A percentile compares a stretch with the other conserved stretches of the same genome.
Evolutionary conservation across 495 filamentous ascomycete genomes (phyloP).

Genomic region (Jackrogersella multiformis): DNA sequence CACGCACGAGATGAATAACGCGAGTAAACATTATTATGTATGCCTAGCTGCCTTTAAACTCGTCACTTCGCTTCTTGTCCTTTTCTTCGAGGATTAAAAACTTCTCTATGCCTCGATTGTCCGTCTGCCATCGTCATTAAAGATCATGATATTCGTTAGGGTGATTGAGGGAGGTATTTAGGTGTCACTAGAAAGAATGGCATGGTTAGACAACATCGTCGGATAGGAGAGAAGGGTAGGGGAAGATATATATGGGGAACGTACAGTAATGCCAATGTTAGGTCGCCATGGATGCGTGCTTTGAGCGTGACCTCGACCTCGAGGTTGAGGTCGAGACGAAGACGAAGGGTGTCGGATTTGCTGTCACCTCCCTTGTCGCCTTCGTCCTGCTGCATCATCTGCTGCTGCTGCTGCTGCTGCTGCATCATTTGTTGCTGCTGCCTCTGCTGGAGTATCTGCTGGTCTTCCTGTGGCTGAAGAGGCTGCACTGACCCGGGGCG

Average conservation of each 20-base stretch:
- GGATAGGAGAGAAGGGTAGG: not conserved
- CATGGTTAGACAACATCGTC: not conserved
- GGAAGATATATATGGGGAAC: constrained; percentile 43
- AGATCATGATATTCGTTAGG: constrained; percentile 21
- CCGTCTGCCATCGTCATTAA: constrained; percentile 5
- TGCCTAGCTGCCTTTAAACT: not conserved
- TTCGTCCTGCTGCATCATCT: constrained; percentile 39
- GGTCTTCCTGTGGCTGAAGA: constrained; percentile 34
- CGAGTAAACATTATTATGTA: not conserved
- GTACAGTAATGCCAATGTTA: constrained; percentile 81
- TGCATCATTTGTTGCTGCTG: constrained; percentile 39
- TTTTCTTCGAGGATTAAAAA: not conserved
- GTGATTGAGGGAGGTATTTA: not conserved
- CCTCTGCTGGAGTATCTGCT: constrained; percentile 44
- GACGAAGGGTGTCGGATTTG: constrained; percentile 69
- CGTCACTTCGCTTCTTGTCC: not conserved
- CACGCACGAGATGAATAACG: not conserved
- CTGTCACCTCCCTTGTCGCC: constrained; percentile 45
- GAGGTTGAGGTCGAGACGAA: constrained; percentile 81
- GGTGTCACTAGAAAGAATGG: constrained; percentile 25
- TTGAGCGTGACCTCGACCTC: constrained; percentile 85
- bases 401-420: constrained; percentile 41
- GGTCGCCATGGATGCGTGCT: constrained; percentile 86
- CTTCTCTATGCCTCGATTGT: not conserved
- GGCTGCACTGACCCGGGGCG: constrained; percentile 37